phyloP scores from a whole-genome alignment of 768 basidiomycete species.

The Coprinopsis marcescibilis region DNA sequence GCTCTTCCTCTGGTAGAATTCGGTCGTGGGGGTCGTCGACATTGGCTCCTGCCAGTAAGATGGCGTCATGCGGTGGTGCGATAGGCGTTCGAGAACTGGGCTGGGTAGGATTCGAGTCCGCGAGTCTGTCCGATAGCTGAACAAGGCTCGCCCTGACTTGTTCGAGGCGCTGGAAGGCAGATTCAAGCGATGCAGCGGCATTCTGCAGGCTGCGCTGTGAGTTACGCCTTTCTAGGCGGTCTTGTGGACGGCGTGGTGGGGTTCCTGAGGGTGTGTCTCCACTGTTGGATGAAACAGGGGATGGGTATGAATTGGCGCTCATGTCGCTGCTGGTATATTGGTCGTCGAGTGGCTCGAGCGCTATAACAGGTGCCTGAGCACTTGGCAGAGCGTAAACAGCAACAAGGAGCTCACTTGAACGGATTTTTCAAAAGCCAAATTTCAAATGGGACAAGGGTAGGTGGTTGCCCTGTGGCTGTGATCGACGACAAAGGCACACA shows the following conservation, averaged over 20 bases:
- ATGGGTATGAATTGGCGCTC: constrained; percentile 24
- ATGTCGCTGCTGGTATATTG: constrained; percentile 14
- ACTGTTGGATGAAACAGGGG: constrained; percentile 21
- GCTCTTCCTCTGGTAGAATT: background rate
- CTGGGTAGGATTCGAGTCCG: constrained; percentile 14
- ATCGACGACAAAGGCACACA: no score
- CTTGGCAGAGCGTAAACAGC: background rate
- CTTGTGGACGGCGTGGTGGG: background rate
- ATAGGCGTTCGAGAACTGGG: constrained; percentile 22
- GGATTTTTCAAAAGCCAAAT: no score
- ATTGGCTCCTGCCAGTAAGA: constrained; percentile 24
- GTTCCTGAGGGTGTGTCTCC: constrained; percentile 4
- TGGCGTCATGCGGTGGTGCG: constrained; percentile 35
- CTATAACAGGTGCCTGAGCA: background rate
- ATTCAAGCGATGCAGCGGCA: constrained; percentile 49
- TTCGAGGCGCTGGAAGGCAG: constrained; percentile 49
- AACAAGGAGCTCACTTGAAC: no score
- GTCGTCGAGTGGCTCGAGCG: background rate
- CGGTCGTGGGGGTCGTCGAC: constrained; percentile 6
- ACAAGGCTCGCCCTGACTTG: constrained; percentile 48
- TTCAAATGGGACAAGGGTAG: no score
- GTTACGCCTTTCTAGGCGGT: background rate
- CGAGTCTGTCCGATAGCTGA: constrained; percentile 33
- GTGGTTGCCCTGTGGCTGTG: no score
- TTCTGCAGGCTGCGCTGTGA: constrained; percentile 35